These are phyloP conservation scores for Hortiboletus campestris DNA, from an alignment of 768 basidiomycete species.

Conservation along the genomic window DNA sequence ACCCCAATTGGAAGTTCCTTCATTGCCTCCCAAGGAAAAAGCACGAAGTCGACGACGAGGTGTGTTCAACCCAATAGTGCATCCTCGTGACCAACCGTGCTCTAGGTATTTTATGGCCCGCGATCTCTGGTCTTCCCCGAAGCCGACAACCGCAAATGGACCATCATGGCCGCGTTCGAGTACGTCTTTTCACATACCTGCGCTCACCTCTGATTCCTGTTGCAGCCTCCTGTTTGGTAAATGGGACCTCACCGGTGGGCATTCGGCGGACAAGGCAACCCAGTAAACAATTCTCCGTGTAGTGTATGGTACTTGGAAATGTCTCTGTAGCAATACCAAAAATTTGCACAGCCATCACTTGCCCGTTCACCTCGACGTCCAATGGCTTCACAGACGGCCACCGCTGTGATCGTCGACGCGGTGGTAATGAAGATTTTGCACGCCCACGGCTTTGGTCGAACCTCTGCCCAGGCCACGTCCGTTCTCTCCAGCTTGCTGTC, in stretches of 20 bases:
- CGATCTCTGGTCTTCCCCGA: constrained; percentile 91
- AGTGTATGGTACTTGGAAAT: neutral
- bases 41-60: constrained; percentile 95
- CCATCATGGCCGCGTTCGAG: constrained; percentile 91
- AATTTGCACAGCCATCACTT: constrained; percentile 6
- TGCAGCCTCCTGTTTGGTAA: constrained; percentile 43
- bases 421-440: constrained; percentile 70
- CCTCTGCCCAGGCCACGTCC: constrained; percentile 68
- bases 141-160: constrained; percentile 97
- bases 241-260: constrained; percentile 37
- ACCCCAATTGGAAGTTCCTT: constrained; percentile 89
- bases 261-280: constrained; percentile 11
- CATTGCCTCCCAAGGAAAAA: constrained; percentile 94
- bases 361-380: neutral
- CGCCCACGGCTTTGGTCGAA: constrained; percentile 72
- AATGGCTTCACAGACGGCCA: constrained; percentile 41
- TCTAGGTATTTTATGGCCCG: constrained; percentile 87
- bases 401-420: constrained; percentile 63
- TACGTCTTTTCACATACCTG: constrained; percentile 38
- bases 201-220: neutral
- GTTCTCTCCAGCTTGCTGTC: constrained; percentile 75
- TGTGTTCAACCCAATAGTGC: constrained; percentile 22
- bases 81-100: neutral
- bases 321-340: neutral
- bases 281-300: neutral